Base-by-base conservation (phyloP, 257 asterid genomes). In the Gardenia jasminoides region DNA sequence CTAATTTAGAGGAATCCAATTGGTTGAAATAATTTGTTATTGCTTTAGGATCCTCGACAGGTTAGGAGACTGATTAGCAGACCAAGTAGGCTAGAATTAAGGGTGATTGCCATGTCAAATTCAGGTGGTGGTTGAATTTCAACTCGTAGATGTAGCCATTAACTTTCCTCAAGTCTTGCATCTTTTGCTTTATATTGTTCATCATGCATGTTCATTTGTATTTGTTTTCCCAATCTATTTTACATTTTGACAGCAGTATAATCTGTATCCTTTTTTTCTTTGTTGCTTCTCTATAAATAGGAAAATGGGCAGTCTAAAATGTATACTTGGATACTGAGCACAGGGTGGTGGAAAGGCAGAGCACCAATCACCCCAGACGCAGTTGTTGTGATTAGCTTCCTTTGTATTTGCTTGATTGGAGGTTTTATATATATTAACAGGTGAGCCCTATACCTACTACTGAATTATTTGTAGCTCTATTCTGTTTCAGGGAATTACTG, bases 271-370 rank as follows among this genome's bases (percentile, higher is more conserved):
- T 36, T 13, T n/a, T 52, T 59, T 46, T 77, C 50, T 15, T 81
- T 52, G 50, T 62, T 59, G 52, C 68, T 81, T 73, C 30, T 80
- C 73, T 52, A 54, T 68, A 74, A 71, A 80, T 88, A 93, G 98
- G 98, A 93, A 84, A 93, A 93, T 78, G 97, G 98, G 15, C 91
- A 91, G 76, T 92, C 98, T 31, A 62, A 92, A 10, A 88, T 93
- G 95, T 93, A 92, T 79, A 90, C 85, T 20, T 93, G 98, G 98
- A 88, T 93, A 83, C 70, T 93, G 81, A 91, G 96, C 93, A 93
- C 97, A 1, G 98, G 98, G 70, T 93, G 98, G 98, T 93, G 98
- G 97, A 80, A 88, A 82, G 82, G 85, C 22, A 90, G 91, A 28
- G 97, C 97, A 7, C 89, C 97, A 58, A 72, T 92, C 75, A 88